Percentiles rank a stretch among this genome's conserved stretches.
Evolutionary conservation across 2,329 filamentous ascomycete genomes (phyloP).

Genomic region (Ceratocystis smalleyi): DNA sequence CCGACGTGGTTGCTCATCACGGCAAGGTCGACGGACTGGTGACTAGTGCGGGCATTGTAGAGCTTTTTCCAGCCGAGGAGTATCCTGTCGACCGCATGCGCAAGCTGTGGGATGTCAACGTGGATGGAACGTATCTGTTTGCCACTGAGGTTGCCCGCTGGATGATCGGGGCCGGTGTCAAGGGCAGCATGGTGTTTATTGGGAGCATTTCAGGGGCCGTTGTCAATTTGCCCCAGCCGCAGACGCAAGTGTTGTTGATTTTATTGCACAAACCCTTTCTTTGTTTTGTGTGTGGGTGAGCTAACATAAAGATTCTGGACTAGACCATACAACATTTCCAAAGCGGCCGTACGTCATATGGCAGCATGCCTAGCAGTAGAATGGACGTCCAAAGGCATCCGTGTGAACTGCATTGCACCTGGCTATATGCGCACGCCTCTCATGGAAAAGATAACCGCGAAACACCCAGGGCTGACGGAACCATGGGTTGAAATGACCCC

Average conservation of each 20-base stretch:
- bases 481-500: conserved; percentile 90
- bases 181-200: conserved; percentile 83
- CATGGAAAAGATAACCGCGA: conserved; percentile 88
- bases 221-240: conserved; percentile 89
- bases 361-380: conserved; percentile 81
- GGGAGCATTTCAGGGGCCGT: conserved; percentile 89
- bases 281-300: neutral
- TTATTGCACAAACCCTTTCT: neutral
- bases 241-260: conserved; percentile 39
- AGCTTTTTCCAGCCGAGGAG: conserved; percentile 82
- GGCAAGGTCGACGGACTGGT: conserved; percentile 82
- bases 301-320: neutral
- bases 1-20: conserved; percentile 39
- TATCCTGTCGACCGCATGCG: conserved; percentile 85
- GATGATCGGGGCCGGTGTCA: conserved; percentile 62
- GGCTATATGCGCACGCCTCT: conserved; percentile 93
- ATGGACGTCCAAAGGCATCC: conserved; percentile 75
- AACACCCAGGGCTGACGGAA: conserved; percentile 76
- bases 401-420: conserved; percentile 88
- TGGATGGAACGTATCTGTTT: conserved; percentile 82
- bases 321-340: conserved; percentile 77
- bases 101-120: conserved; percentile 89
- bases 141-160: conserved; percentile 74
- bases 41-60: conserved; percentile 90
- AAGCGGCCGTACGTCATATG: conserved; percentile 80